Base-by-base conservation (phyloP, 352 stramenopile species). In the Aphanomyces astaci region DNA sequence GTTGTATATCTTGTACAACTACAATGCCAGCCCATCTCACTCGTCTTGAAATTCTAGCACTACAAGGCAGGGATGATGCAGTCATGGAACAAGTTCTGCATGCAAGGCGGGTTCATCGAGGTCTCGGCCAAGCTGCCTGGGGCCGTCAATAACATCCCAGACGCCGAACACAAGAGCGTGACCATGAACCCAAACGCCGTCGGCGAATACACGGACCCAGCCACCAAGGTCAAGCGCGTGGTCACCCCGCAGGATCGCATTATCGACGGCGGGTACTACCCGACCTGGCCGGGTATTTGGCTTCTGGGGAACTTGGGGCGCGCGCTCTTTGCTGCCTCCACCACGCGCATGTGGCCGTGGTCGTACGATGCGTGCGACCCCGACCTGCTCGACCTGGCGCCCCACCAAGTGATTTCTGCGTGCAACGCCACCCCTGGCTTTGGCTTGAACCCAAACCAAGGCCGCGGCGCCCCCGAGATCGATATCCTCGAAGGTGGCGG, bases 271-370 rank as follows among this genome's bases (percentile, higher is more conserved):
- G 71, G n/a, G 5, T 90, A 79, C 67, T 89, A 90, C 64, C 80
- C 80, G n/a, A 88, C 80, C 17, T 98, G 94, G 94, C 94, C 95
- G 2, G 95, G 93, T 17, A 89, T 98, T 74, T 98, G 95, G 95
- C 73, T 98, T n/a, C 56, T 98, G 25, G 95, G 95, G 2, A 98
- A 98, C 75, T 77, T 98, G n/a, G 94, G 91, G 5, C 71, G 95
- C 53, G 92, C 94, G 7, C 94, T 96, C 0, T 98, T 98, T 71
- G 92, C 96, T 10, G 78, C 75, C 1, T 91, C 81, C 0, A 97
- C 90, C 0, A 95, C 95, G 74, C 91, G 92, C 65, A 89, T 98
- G 68, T 98, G 95, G 95, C 95, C 95, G 0, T 98, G 91, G 90
- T 95, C 76, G 52, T 98, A 95, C 72, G 78, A 97, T 57, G 81